Conservation (phyloP, 2,329 filamentous ascomycete species). For the Fusarium buharicum region DNA sequence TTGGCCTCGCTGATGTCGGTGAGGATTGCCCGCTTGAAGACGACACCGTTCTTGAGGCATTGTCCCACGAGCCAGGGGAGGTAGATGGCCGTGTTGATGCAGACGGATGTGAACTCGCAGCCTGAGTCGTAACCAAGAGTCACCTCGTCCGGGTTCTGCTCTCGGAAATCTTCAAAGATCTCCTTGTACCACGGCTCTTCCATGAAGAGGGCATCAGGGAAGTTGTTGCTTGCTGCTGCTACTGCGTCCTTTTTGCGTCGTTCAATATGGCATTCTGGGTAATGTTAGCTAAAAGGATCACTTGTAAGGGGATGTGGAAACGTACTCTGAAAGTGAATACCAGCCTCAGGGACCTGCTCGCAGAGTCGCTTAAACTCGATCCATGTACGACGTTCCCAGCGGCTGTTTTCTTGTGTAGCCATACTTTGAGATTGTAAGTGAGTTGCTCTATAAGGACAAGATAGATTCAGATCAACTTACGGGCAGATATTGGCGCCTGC, state of each 20-base stretch:
- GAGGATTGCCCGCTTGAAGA: conserved; percentile 71
- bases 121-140: conserved; percentile 75
- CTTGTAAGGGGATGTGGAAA: background rate
- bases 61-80: conserved; percentile 86
- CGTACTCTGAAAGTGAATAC: conserved; percentile 79
- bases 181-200: conserved; percentile 79
- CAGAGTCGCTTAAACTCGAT: conserved; percentile 69
- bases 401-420: conserved; percentile 54
- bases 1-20: conserved; percentile 78
- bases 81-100: conserved; percentile 91
- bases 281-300: conserved; percentile 9
- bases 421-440: conserved; percentile 52
- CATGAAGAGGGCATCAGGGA: conserved; percentile 71
- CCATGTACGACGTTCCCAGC: conserved; percentile 74
- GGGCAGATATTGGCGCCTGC: conserved; percentile 84
- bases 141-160: conserved; percentile 68
- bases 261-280: conserved; percentile 59
- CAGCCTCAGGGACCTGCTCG: conserved; percentile 76
- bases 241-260: conserved; percentile 71
- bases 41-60: conserved; percentile 77
- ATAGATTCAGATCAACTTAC: conserved; percentile 57
- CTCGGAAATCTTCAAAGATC: conserved; percentile 75
- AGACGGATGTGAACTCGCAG: conserved; percentile 82
- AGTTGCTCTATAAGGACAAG: background rate
- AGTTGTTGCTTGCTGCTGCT: conserved; percentile 44